These are phyloP conservation scores for Collariella sp. DNA, from an alignment of 495 filamentous ascomycete species.

Conservation along the genomic window DNA sequence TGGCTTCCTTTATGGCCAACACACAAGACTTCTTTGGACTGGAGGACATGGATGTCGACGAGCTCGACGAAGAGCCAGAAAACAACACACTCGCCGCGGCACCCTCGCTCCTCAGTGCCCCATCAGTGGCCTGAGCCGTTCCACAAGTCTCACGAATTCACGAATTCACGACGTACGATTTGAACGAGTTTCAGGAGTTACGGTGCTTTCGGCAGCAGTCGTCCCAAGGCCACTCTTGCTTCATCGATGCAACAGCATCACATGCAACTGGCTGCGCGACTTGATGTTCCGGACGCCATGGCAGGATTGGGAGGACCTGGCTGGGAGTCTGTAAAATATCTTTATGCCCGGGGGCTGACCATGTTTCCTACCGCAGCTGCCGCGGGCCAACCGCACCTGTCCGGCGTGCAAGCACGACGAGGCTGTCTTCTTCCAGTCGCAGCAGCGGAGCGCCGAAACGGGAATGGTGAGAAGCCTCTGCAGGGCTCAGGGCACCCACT, in stretches of 20 bases:
- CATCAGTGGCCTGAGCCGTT: too few relatives aligned
- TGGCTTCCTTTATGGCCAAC: constrained; percentile 3
- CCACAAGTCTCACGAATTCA: too few relatives aligned
- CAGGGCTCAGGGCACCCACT: background rate
- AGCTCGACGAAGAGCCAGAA: background rate
- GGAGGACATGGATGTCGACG: constrained; percentile 2
- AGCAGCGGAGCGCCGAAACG: constrained; percentile 90
- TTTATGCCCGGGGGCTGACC: constrained; percentile 24
- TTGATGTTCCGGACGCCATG: background rate
- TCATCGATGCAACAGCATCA: background rate
- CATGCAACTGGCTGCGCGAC: background rate
- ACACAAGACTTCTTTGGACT: constrained; percentile 13
- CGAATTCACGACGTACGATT: background rate
- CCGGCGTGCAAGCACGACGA: constrained; percentile 76
- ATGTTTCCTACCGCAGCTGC: constrained; percentile 59
- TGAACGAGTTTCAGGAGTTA: background rate
- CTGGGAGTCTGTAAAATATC: background rate
- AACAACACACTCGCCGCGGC: background rate
- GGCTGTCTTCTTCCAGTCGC: constrained; percentile 96
- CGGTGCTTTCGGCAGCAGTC: background rate
- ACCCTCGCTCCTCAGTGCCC: too few relatives aligned
- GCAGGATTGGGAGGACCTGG: constrained; percentile 1
- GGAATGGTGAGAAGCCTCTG: constrained; percentile 70
- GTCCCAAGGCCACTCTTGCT: background rate
- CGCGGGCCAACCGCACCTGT: constrained; percentile 72